Evolutionary conservation across 1,139 yeast genomes (phyloP).

Genomic region (Entelexis sorbosivorans): DNA sequence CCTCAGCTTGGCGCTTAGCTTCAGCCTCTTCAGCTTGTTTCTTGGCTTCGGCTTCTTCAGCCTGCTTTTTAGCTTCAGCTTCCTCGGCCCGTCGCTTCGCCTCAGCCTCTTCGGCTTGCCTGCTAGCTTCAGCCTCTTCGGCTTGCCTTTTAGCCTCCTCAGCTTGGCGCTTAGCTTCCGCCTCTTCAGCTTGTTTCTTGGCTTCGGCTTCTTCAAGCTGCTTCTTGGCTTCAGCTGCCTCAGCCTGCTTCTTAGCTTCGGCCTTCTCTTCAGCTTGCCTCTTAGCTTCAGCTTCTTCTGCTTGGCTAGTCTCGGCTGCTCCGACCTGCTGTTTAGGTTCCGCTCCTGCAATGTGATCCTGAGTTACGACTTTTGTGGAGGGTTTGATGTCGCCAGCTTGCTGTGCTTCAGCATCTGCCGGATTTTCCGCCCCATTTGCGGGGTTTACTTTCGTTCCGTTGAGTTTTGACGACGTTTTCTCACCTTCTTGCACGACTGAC

Average conservation of each 20-base stretch:
- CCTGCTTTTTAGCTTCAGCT: background rate
- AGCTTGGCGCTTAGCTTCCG: background rate
- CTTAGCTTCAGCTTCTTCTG: background rate
- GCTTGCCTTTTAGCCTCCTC: background rate
- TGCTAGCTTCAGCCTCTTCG: conserved; percentile 1
- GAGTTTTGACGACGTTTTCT: no score
- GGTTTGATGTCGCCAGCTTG: no score
- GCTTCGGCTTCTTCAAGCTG: conserved; percentile 5
- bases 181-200: background rate
- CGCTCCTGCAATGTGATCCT: no score
- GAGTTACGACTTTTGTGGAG: no score
- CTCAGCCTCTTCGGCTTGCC: background rate
- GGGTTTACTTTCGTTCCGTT: no score
- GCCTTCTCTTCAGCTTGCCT: conserved; percentile 1
- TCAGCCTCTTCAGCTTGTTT: background rate
- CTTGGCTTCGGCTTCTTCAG: conserved; percentile 1
- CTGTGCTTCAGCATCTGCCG: no score
- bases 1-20: conserved; percentile 5
- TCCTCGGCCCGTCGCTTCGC: background rate
- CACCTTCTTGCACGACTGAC: no score
- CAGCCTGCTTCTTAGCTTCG: conserved; percentile 7
- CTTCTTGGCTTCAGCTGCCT: background rate
- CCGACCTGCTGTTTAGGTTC: background rate
- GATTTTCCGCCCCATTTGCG: no score
- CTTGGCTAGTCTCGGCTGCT: no score